Conservation (phyloP, 495 filamentous ascomycete genomes). For the Penicillium subrubescens region DNA sequence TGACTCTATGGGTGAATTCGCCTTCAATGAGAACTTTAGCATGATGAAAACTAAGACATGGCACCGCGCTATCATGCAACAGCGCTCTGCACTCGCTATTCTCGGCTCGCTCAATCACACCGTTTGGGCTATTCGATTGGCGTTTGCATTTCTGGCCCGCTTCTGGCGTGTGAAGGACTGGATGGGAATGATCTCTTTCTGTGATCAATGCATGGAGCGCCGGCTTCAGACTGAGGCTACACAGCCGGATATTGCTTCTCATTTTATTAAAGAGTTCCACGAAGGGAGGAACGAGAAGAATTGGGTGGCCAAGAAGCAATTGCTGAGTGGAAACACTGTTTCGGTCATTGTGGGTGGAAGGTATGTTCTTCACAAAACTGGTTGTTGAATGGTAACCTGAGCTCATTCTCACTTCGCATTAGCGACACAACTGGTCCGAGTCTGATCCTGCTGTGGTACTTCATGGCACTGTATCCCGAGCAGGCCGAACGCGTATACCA, state of each 20-base stretch:
- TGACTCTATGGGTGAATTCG: conserved; percentile 48
- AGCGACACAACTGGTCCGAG: conserved; percentile 37
- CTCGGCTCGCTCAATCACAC: conserved; percentile 37
- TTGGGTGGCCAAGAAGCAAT: not conserved
- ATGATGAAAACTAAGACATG: conserved; percentile 36
- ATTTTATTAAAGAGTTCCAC: conserved; percentile 36
- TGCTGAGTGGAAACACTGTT: not conserved
- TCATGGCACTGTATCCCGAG: conserved; percentile 32
- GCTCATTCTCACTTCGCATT: not conserved
- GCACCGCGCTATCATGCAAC: conserved; percentile 17
- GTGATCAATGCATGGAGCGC: conserved; percentile 34
- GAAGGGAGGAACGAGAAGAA: conserved; percentile 19
- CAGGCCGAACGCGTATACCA: conserved; percentile 13
- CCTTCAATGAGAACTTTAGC: conserved; percentile 40
- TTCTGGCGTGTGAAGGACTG: conserved; percentile 33
- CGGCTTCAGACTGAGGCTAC: conserved; percentile 22
- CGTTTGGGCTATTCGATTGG: conserved; percentile 38
- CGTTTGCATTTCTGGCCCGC: conserved; percentile 30
- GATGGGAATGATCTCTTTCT: conserved; percentile 33
- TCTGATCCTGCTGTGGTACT: conserved; percentile 37
- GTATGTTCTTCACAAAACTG: not conserved
- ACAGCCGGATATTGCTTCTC: conserved; percentile 31
- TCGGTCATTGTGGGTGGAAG: not conserved
- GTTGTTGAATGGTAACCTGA: not conserved
- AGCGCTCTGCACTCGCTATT: conserved; percentile 15